Percentiles rank a stretch among this genome's conserved stretches.
Conservation (phyloP, 2,329 filamentous ascomycete species). For the Cryphonectria nitschkei region DNA sequence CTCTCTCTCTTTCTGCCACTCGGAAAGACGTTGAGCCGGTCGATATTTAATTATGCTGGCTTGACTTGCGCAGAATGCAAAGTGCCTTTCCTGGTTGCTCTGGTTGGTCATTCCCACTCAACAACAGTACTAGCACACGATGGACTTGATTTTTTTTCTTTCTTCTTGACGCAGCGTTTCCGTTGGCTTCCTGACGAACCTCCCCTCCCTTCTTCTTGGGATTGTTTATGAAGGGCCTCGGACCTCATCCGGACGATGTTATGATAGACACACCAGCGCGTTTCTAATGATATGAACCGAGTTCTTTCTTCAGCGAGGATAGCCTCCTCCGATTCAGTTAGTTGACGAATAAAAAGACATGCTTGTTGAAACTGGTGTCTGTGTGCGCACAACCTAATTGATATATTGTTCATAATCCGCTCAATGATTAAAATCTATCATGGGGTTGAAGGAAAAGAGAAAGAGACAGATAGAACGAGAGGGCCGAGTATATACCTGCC, state of each 20-base stretch:
- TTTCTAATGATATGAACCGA: background rate
- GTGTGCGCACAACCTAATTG: background rate
- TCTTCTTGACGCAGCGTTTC: background rate
- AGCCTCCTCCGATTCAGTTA: background rate
- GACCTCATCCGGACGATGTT: background rate
- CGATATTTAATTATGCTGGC: background rate
- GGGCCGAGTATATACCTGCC: background rate
- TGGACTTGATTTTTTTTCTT: background rate
- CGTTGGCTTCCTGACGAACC: too few species aligned
- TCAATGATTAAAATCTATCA: constrained; percentile 16
- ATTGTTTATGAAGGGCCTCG: background rate
- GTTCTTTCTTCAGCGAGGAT: background rate
- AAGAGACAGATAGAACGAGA: background rate
- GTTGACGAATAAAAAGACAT: background rate
- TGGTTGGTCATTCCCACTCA: background rate
- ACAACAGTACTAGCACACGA: background rate
- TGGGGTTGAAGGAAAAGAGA: background rate
- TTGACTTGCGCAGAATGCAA: background rate
- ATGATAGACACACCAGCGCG: background rate
- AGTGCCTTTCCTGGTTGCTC: background rate
- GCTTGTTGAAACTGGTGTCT: background rate
- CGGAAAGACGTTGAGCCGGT: background rate
- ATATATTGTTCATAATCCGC: background rate
- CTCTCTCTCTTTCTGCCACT: background rate
- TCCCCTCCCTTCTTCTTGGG: background rate